phyloP scores from a whole-genome alignment of 257 asterid genomes.

The Fraxinus excelsior region DNA sequence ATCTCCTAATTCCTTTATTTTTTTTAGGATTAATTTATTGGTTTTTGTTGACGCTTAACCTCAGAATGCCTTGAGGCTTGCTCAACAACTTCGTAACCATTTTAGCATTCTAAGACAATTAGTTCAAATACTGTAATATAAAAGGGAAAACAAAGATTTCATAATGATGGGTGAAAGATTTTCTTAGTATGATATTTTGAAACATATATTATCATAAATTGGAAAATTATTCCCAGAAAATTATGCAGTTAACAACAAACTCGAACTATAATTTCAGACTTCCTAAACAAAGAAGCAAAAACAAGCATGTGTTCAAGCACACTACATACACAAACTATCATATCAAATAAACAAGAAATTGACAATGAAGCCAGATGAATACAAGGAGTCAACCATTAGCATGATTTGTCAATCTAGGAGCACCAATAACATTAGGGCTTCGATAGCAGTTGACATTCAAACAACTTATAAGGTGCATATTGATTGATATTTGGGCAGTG shows the following conservation, averaged over 20 bases:
- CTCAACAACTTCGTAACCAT: background rate
- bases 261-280: background rate
- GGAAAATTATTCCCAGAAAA: background rate
- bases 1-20: background rate
- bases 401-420: background rate
- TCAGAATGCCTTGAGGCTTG: background rate
- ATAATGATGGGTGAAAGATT: background rate
- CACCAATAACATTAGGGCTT: background rate
- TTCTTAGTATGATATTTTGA: background rate
- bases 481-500: background rate
- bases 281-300: slow-evolving; percentile 10
- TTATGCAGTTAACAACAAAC: slow-evolving; percentile 14
- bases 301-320: background rate
- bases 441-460: background rate
- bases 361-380: background rate
- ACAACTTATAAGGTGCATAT: background rate
- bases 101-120: background rate
- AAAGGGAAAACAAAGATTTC: background rate
- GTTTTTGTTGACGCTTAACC: background rate
- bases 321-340: background rate
- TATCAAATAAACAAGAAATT: background rate
- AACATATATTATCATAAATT: background rate
- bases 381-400: background rate
- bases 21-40: background rate
- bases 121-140: background rate